Base-by-base conservation (phyloP, 2,329 filamentous ascomycete genomes). In the Nemania diffusa region DNA sequence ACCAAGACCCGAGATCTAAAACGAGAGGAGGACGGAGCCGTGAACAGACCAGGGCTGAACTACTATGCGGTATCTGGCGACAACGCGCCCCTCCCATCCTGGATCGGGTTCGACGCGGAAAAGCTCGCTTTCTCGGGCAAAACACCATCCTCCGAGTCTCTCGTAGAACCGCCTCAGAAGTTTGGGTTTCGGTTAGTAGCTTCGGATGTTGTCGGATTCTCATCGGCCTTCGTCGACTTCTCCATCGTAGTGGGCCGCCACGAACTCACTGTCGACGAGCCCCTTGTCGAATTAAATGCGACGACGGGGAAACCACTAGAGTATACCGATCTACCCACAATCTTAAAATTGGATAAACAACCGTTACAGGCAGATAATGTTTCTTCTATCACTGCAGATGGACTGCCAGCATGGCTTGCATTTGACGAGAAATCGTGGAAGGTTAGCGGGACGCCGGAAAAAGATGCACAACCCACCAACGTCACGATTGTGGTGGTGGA, bases 1-100 rank as follows among this genome's bases (percentile, higher is more conserved):
- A 42, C 15, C 26, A 40, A n/a, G 20, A 13, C 2, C 22, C 42
- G 15, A 32, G 37, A 51, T 37, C 9, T 15, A 7, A 64, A 57
- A 48, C 42, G 24, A 56, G 57, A 62, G 4, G 29, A 42, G 22
- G 46, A 68, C 24, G 44, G 37, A 20, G 32, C 15, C 1, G 37
- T 44, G 22, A 51, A 24, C 3, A 44, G 15, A 55, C 37, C 57
- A 22, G 58, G 55, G 8, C 84, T 90, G 57, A 88, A 88, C 65
- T 97, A 94, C 78, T 95, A 96, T 76, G 92, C 92, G 8, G 89
- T 91, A 2, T 91, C 92, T 3, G 84, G 84, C 5, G 87, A 95
- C 74, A 92, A 92, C 74, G 92, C 91, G n/a, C 93, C 94, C 40
- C 81, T 97, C 40, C 94, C 94, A 22, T 90, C 93, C 0, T 97